Evolutionary conservation across 2,329 filamentous ascomycete species (phyloP), one percentile per base, ranked within the genome.

Genomic region (Arthrobotrys conoides): DNA sequence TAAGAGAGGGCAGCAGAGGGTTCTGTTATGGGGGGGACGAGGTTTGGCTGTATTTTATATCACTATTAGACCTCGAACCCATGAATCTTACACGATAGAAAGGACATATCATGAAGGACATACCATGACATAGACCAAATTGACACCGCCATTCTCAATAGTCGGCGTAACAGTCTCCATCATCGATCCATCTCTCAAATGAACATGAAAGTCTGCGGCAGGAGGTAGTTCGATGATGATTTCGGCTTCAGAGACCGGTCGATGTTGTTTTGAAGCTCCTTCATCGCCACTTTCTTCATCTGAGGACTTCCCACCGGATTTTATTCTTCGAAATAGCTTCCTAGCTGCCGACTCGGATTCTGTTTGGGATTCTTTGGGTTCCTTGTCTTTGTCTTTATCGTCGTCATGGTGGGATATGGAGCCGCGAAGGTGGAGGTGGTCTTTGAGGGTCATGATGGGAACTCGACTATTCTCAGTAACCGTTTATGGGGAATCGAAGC

Each of bases 111-210:
- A 30, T 30, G 27, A n/a, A 20, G 27, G 44, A 46, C 83, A 82
- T 83, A 87, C 86, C 87, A 87, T 88, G 64, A 88, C 86, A 81
- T 85, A 87, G 57, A 87, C 90, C 12, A 89, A 90, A 82, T 92
- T 89, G 80, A 91, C 89, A 63, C 91, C 91, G 80, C 90, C 90
- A 76, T 87, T 84, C 66, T 88, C 87, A 78, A 90, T 87, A 16
- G 85, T 87, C 30, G 87, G 87, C 33, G 86, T 86, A 53, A 89
- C 87, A 16, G 87, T 82, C 73, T 89, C 86, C 87, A 91, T 90
- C 86, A 90, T 88, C 75, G 88, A 86, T 20, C 88, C 91, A 83
- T 93, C 89, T 33, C 91, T 89, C 81, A 93, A 86, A 84, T 93
- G 91, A 82, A 93, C 91, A 81, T 81, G 76, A 24, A 80, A 81